Evolutionary conservation across 495 filamentous ascomycete genomes (phyloP).

Genomic region (Glutinoglossum americanum): DNA sequence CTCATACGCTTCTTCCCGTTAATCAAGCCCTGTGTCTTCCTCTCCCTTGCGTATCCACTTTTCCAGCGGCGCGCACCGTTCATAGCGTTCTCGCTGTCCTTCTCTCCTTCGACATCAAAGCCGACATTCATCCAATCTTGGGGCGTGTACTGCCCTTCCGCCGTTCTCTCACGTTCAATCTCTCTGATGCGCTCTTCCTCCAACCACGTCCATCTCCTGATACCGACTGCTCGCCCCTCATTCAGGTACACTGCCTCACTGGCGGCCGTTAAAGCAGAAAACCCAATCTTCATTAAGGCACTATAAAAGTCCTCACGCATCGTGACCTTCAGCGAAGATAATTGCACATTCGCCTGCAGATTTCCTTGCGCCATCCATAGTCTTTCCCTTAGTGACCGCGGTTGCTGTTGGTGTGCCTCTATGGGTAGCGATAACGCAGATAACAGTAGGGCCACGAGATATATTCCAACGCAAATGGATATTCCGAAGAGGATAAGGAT

Average conservation of each 20-base stretch:
- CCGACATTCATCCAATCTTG: background rate
- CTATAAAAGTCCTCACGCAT: slow-evolving; percentile 91
- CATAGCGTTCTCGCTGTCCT: background rate
- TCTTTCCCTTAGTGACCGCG: slow-evolving; percentile 28
- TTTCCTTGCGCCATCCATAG: slow-evolving; percentile 53
- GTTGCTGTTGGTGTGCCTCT: slow-evolving; percentile 15
- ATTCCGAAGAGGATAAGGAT: slow-evolving; percentile 66
- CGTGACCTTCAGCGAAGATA: slow-evolving; percentile 55
- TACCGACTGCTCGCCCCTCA: slow-evolving; percentile 55
- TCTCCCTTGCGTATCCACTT: slow-evolving; percentile 50
- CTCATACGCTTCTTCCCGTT: slow-evolving; percentile 18
- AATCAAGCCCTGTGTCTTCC: slow-evolving; percentile 29
- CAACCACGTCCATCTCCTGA: slow-evolving; percentile 73
- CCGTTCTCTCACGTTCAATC: slow-evolving; percentile 21
- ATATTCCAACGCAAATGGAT: slow-evolving; percentile 47
- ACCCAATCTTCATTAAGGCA: slow-evolving; percentile 64
- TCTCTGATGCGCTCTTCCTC: slow-evolving; percentile 58
- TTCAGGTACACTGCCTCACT: slow-evolving; percentile 92
- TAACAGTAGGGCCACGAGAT: slow-evolving; percentile 48
- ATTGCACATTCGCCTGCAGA: slow-evolving; percentile 73
- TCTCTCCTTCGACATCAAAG: background rate
- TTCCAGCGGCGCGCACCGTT: slow-evolving; percentile 10
- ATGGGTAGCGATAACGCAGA: slow-evolving; percentile 47
- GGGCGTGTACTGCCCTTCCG: background rate
- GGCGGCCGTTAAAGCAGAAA: slow-evolving; percentile 69